Evolutionary conservation across 140 eudicot species (phyloP).

Genomic region (Flaveria floridana): DNA sequence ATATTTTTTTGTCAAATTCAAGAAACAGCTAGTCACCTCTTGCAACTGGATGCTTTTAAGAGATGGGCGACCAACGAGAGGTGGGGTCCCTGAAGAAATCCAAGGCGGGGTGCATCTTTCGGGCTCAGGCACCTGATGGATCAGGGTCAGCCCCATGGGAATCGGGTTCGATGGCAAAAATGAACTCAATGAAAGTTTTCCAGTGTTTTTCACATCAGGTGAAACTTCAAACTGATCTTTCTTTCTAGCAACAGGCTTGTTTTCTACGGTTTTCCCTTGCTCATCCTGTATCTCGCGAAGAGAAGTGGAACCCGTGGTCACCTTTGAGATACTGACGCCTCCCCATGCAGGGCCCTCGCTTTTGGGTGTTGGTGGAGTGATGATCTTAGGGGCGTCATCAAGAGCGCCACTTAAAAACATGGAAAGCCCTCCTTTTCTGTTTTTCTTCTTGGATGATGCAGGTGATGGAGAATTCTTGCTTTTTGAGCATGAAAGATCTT

Average conservation of each 20-base stretch:
- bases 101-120: conserved; percentile 93
- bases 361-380: conserved; percentile 54
- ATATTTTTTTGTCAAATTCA: not conserved
- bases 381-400: conserved; percentile 63
- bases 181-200: conserved; percentile 58
- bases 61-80: conserved; percentile 75
- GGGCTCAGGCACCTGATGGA: conserved; percentile 54
- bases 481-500: conserved; percentile 35
- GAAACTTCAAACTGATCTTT: conserved; percentile 49
- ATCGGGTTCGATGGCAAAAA: conserved; percentile 73
- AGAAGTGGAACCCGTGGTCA: conserved; percentile 56
- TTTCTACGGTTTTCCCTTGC: conserved; percentile 54
- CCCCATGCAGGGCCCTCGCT: conserved; percentile 98
- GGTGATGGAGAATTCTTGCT: conserved; percentile 39
- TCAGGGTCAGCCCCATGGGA: conserved; percentile 52
- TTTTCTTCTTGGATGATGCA: conserved; percentile 72
- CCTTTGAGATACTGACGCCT: conserved; percentile 57
- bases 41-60: conserved; percentile 86
- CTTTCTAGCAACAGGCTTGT: conserved; percentile 31
- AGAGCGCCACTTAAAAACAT: conserved; percentile 92
- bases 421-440: conserved; percentile 90
- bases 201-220: conserved; percentile 48
- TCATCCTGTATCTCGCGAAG: conserved; percentile 88
- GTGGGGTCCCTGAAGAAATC: conserved; percentile 95
- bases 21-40: conserved; percentile 51